A percentile compares a stretch with the other conserved stretches of the same genome.
These are phyloP conservation scores for Crataegus laevigata DNA, from an alignment of 306 rosid species.

Conservation along the genomic window DNA sequence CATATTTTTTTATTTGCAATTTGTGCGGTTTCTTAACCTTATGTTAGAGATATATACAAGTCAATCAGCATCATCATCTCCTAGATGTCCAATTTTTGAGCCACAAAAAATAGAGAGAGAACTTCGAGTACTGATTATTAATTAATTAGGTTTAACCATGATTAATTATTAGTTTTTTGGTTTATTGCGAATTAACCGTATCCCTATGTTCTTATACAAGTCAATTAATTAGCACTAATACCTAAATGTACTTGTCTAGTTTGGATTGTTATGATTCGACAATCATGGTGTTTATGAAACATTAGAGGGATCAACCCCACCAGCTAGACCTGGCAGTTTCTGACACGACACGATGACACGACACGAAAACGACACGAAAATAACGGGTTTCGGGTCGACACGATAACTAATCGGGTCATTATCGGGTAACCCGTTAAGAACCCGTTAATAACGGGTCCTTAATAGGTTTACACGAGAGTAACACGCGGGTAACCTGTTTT, in stretches of 20 bases:
- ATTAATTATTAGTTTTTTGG: background rate
- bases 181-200: constrained; percentile 25
- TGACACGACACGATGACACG: too few species aligned
- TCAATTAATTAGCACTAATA: constrained; percentile 27
- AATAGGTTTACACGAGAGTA: too few species aligned
- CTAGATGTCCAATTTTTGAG: constrained; percentile 42
- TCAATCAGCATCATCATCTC: constrained; percentile 33
- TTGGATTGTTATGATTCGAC: constrained; percentile 25
- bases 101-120: constrained; percentile 44
- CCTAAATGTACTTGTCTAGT: constrained; percentile 27
- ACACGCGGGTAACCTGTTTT: too few species aligned
- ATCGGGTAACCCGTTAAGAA: too few species aligned
- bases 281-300: constrained; percentile 35
- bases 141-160: background rate
- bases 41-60: constrained; percentile 7
- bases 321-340: too few species aligned
- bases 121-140: background rate
- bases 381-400: too few species aligned
- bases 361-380: too few species aligned
- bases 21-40: constrained; percentile 2
- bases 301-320: background rate
- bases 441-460: too few species aligned
- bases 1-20: constrained; percentile 2
- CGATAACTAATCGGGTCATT: too few species aligned
- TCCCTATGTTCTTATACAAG: constrained; percentile 25